These are phyloP conservation scores for Aspergillus heteromorphus DNA, from an alignment of 495 filamentous ascomycete genomes.

Conservation along the genomic window DNA sequence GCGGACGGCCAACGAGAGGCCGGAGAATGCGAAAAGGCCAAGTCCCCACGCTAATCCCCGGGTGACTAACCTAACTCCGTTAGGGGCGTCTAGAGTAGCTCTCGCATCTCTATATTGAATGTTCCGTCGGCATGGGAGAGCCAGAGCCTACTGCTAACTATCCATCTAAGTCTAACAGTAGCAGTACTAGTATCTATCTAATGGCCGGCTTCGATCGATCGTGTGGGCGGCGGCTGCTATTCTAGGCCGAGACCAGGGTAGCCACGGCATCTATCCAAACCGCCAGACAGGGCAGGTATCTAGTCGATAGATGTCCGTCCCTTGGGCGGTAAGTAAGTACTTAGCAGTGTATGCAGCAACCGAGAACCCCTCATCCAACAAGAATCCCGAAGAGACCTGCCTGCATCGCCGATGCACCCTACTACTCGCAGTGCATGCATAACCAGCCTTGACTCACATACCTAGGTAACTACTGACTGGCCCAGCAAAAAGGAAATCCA, in stretches of 20 bases:
- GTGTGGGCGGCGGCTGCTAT: neutral
- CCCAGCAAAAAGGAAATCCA: too few species aligned
- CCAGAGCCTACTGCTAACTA: too few species aligned
- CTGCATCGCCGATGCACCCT: neutral
- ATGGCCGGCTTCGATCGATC: neutral
- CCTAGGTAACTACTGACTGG: too few species aligned
- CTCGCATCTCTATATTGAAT: conserved; percentile 1
- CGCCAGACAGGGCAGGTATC: too few species aligned
- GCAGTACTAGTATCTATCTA: neutral
- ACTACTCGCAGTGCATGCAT: neutral
- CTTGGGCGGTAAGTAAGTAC: too few species aligned
- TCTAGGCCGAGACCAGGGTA: neutral
- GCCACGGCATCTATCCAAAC: neutral
- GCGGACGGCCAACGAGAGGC: conserved; percentile 13
- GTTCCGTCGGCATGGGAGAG: too few species aligned
- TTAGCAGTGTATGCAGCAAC: too few species aligned
- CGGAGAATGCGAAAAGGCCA: neutral
- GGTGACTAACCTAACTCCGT: conserved; percentile 4
- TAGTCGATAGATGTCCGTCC: too few species aligned
- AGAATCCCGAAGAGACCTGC: neutral
- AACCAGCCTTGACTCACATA: neutral
- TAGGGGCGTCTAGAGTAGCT: conserved; percentile 1
- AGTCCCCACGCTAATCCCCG: neutral
- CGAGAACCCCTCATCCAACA: too few species aligned
- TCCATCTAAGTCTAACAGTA: too few species aligned